Base-by-base conservation (phyloP, 2,329 filamentous ascomycete genomes). In the Colletotrichum tanaceti region DNA sequence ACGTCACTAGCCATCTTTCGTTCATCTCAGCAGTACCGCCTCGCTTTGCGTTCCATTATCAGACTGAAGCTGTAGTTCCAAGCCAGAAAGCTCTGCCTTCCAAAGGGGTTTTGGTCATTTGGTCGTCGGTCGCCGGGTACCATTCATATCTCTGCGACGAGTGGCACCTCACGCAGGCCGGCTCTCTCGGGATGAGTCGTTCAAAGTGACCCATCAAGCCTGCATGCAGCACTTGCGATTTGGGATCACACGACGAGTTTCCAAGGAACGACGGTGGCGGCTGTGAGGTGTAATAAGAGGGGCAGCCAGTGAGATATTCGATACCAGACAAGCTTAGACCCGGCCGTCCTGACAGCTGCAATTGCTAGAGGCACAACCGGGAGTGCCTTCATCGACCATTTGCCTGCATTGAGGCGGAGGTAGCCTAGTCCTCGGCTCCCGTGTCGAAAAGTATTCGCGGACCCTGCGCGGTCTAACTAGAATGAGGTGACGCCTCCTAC, bases 381-480 rank as follows among this genome's bases (percentile, higher is more conserved):
- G 46, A 64, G 60, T 53, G 60, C 39, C 46, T 54, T 68, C 28
- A 10, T 64, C 32, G 28, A 63, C 35, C 35, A n/a, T 14, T 44
- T 28, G 52, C 44, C 59, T 41, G 24, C 24, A 24, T 32, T 18
- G 47, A 18, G 24, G 46, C 46, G 47, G 10, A 53, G 39, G 38
- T 32, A 16, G 18, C 28, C 11, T 22, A 35, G 14, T 41, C n/a
- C 1, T 32, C 18, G 24, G 39, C 39, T 53, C 22, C 32, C 13
- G 14, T 18, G 22, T 22, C 49, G 49, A 39, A 47, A 49, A 22
- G 38, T 28, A 28, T 44, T 43, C 65, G 61, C 50, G 10, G 46
- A 24, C 53, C 32, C 41, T 49, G 61, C 38, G 32, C 20, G 28
- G 46, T 35, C 35, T 16, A 52, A 35, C 35, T 11, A 39, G 44